These are phyloP conservation scores for Beta vulgaris DNA, from an alignment of 148 eudicot genomes.

Conservation along the genomic window DNA sequence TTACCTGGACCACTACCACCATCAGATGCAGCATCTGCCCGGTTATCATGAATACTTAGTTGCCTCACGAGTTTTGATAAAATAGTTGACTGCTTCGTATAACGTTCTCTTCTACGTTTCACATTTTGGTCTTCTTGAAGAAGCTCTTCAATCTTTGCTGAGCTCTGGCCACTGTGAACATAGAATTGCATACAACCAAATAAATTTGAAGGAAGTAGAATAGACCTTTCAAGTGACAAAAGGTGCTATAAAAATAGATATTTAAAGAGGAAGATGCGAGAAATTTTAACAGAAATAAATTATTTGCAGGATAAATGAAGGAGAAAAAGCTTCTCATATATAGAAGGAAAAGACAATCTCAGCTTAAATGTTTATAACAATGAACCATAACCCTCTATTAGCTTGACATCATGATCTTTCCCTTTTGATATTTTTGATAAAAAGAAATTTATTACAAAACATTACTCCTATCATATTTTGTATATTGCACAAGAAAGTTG, in stretches of 20 bases:
- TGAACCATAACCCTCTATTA: no score
- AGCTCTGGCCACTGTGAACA: slow-evolving; percentile 64
- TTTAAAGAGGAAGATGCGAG: neutral
- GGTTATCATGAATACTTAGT: slow-evolving; percentile 85
- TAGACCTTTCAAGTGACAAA: neutral
- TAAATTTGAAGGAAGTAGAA: neutral
- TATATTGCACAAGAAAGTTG: neutral
- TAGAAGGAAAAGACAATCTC: no score
- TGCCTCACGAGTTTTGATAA: slow-evolving; percentile 87
- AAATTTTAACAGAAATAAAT: neutral
- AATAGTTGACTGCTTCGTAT: slow-evolving; percentile 80
- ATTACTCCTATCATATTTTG: neutral
- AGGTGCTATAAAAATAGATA: neutral
- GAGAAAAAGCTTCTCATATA: neutral
- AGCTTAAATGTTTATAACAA: no score
- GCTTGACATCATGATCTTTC: neutral
- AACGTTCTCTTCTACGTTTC: slow-evolving; percentile 74
- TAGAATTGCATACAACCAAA: neutral
- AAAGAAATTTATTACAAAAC: neutral
- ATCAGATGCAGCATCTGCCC: slow-evolving; percentile 77
- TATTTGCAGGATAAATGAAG: neutral
- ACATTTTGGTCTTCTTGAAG: slow-evolving; percentile 92
- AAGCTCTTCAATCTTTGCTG: slow-evolving; percentile 80
- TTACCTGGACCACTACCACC: slow-evolving; percentile 46
- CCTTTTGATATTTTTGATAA: neutral